A percentile compares a stretch with the other conserved stretches of the same genome.
phyloP scores from a whole-genome alignment of 2,329 filamentous ascomycete genomes.

The Pyrenophora graminea region DNA sequence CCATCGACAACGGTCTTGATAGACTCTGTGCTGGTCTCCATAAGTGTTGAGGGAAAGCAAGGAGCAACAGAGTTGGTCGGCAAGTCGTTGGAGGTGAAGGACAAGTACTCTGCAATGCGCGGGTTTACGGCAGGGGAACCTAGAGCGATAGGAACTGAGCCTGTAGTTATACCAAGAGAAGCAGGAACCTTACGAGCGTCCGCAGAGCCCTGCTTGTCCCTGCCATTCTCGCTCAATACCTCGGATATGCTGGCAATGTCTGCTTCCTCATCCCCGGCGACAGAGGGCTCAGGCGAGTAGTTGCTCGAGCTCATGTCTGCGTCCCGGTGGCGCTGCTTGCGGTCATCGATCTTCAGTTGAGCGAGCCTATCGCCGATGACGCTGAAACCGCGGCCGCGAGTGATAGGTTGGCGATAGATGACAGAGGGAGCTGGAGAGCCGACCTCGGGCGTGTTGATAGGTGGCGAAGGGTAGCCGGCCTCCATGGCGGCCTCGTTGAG shows the following conservation, averaged over 20 bases:
- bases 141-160: conserved; percentile 32
- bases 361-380: conserved; percentile 89
- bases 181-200: conserved; percentile 17
- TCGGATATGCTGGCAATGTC: conserved; percentile 24
- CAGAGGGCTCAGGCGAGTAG: conserved; percentile 23
- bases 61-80: conserved; percentile 24
- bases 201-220: conserved; percentile 9
- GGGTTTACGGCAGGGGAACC: conserved; percentile 35
- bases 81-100: conserved; percentile 34
- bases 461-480: conserved; percentile 37
- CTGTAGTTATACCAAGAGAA: conserved; percentile 8
- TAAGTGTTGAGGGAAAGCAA: conserved; percentile 20
- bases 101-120: conserved; percentile 35
- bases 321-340: conserved; percentile 15
- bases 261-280: conserved; percentile 23
- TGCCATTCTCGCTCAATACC: conserved; percentile 21
- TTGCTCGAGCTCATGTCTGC: conserved; percentile 25
- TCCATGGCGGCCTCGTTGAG: conserved; percentile 39
- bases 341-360: conserved; percentile 57
- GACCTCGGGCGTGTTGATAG: conserved; percentile 35
- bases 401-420: conserved; percentile 10
- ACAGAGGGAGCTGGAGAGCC: conserved; percentile 37
- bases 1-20: conserved; percentile 14
- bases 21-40: conserved; percentile 13
- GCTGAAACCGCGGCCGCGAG: conserved; percentile 59